Base-by-base conservation (phyloP, 352 stramenopile species). In the Phytophthora litchii region DNA sequence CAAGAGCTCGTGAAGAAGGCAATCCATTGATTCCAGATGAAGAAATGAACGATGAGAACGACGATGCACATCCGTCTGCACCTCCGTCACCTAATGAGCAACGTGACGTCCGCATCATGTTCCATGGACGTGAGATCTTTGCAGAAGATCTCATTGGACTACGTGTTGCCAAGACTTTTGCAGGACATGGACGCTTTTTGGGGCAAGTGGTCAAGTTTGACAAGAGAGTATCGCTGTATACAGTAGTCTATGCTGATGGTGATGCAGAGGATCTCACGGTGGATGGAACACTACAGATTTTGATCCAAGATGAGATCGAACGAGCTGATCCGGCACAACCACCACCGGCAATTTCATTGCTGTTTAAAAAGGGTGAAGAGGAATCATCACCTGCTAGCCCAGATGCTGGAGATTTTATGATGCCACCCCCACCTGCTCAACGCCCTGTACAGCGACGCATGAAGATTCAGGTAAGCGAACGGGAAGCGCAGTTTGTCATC, bases 301-400 rank as follows among this genome's bases (percentile, higher is more conserved):
- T 95, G 65, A 91, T 93, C 49, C 80, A 95, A 54, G 74, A 92
- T 54, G 83, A 95, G 53, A 91, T 92, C n/a, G 86, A 95, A 56
- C 83, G 78, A 4, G 78, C 77, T 1, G 80, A 91, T 41, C 78
- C 79, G n/a, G 58, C 82, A 20, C 68, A 86, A 13, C 60, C 70
- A 7, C 72, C 77, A 2, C 57, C 74, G 3, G 32, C 70, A 29
- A 71, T 66, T n/a, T 69, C 63, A 12, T 29, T 76, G 45, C 51
- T 79, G 29, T 48, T 71, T 17, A 76, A 74, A 43, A 69, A 66
- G 40, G 37, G 10, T 1, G 49, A 64, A 5, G 54, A 53, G 4
- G 51, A 35, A 16, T 37, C 35, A 11, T 63, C 58, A 3, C 70
- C 70, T 1, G 61, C 48, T 9, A 64, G 59, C 45, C 48, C 61